Conservation (phyloP, 192 early-diverging fungal species). For the Podila clonocystis region DNA sequence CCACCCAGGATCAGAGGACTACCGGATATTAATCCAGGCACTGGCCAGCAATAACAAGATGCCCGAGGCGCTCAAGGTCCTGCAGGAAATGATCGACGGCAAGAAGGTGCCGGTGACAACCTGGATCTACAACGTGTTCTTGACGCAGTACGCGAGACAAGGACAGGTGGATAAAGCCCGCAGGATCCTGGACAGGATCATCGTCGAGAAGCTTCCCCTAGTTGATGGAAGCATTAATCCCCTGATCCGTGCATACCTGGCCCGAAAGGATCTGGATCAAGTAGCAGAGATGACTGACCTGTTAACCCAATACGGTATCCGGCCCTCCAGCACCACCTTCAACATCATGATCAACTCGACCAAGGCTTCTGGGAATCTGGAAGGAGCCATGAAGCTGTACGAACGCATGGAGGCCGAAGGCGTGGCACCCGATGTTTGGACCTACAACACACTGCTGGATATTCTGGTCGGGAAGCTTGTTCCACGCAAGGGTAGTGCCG, state of each 20-base stretch:
- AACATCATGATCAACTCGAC: constrained; percentile 49
- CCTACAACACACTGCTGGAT: constrained; percentile 35
- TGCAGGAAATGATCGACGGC: constrained; percentile 32
- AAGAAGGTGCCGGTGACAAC: constrained; percentile 17
- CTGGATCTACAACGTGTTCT: constrained; percentile 46
- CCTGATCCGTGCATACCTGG: constrained; percentile 30
- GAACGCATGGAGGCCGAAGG: constrained; percentile 28
- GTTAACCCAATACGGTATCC: constrained; percentile 27
- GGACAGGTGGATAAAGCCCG: constrained; percentile 40
- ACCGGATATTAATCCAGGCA: constrained; percentile 28
- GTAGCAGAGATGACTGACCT: constrained; percentile 33
- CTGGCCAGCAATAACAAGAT: constrained; percentile 21
- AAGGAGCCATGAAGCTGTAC: constrained; percentile 27
- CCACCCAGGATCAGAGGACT: constrained; percentile 27
- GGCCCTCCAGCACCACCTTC: constrained; percentile 26
- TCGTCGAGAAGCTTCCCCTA: constrained; percentile 20
- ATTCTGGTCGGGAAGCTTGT: constrained; percentile 11
- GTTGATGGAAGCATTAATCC: constrained; percentile 44
- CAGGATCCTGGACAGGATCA: constrained; percentile 33
- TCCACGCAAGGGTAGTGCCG: not conserved
- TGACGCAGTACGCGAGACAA: constrained; percentile 34
- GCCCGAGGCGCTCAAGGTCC: constrained; percentile 26
- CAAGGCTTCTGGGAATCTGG: constrained; percentile 15
- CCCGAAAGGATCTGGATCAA: constrained; percentile 21
- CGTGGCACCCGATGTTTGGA: constrained; percentile 37